These are phyloP conservation scores for Boehmeria nivea DNA, from an alignment of 306 rosid species.

Conservation along the genomic window DNA sequence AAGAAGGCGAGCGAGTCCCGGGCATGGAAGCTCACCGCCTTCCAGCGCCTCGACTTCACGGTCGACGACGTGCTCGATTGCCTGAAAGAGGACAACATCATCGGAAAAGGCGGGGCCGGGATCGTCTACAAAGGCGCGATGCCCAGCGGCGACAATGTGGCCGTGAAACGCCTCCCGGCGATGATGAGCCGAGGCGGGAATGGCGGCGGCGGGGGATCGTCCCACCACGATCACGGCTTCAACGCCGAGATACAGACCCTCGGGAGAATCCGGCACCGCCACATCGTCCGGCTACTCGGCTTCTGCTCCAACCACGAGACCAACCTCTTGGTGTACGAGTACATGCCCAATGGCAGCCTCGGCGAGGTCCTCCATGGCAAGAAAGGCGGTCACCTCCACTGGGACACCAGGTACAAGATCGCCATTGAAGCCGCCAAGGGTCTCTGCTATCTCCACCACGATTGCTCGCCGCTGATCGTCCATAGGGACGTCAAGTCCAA, in stretches of 20 bases:
- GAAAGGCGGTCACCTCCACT: constrained; percentile 89
- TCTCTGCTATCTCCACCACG: constrained; percentile 94
- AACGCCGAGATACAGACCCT: constrained; percentile 93
- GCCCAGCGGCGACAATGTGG: constrained; percentile 70
- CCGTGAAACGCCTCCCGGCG: constrained; percentile 85
- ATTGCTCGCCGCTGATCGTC: constrained; percentile 87
- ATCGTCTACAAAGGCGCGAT: constrained; percentile 87
- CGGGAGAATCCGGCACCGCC: constrained; percentile 87
- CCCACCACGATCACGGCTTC: constrained; percentile 97
- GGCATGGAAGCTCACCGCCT: constrained; percentile 85
- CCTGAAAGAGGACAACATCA: constrained; percentile 85
- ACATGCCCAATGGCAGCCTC: constrained; percentile 96
- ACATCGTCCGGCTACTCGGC: constrained; percentile 82
- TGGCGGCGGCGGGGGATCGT: constrained; percentile 64
- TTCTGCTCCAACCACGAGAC: constrained; percentile 96
- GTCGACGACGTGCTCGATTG: constrained; percentile 86
- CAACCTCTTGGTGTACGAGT: constrained; percentile 88
- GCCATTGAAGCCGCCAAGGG: constrained; percentile 97
- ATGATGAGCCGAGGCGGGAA: constrained; percentile 34
- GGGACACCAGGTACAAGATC: constrained; percentile 87
- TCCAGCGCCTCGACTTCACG: constrained; percentile 85
- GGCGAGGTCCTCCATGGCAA: constrained; percentile 97
- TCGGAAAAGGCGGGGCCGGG: constrained; percentile 99
- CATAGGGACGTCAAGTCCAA: constrained; percentile 94
- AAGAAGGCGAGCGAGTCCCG: constrained; percentile 80